phyloP scores from a whole-genome alignment of 108 stramenopile species.

The Skeletonema potamos region DNA sequence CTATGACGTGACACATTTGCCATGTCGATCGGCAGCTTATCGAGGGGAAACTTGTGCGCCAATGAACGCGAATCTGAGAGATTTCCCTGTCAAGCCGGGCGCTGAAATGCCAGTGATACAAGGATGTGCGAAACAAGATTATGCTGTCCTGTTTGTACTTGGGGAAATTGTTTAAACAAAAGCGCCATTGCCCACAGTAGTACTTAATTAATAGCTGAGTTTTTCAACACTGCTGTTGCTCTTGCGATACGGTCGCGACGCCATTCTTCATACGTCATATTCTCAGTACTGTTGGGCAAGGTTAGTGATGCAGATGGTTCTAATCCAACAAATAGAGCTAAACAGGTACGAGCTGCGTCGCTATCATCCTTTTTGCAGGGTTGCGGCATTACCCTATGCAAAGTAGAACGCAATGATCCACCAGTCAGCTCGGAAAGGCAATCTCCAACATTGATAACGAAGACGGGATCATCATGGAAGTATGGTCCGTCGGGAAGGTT shows the following conservation, averaged over 20 bases:
- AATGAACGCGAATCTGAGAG: conserved; percentile 27
- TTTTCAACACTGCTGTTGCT: conserved; percentile 48
- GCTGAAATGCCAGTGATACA: conserved; percentile 48
- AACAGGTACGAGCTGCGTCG: conserved; percentile 50
- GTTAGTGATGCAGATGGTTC: conserved; percentile 38
- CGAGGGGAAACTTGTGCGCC: conserved; percentile 39
- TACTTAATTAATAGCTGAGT: background rate
- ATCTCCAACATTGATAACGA: conserved; percentile 81
- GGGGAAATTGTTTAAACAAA: conserved; percentile 46
- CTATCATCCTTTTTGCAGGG: background rate
- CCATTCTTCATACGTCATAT: conserved; percentile 74
- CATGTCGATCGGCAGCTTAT: conserved; percentile 47
- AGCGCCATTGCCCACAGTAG: too few relatives aligned
- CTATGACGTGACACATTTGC: conserved; percentile 59
- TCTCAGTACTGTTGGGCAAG: conserved; percentile 25
- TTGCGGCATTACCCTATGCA: conserved; percentile 71
- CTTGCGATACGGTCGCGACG: conserved; percentile 53
- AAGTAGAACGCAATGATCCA: conserved; percentile 54
- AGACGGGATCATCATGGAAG: conserved; percentile 52
- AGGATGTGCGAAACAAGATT: conserved; percentile 49
- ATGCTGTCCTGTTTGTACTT: conserved; percentile 56
- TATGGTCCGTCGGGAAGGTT: conserved; percentile 38
- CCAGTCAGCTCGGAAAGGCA: conserved; percentile 69
- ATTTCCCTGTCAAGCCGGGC: conserved; percentile 54
- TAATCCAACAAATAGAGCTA: conserved; percentile 78